Evolutionary conservation across 2,329 filamentous ascomycete genomes (phyloP).

Genomic region (Clonostachys solani): DNA sequence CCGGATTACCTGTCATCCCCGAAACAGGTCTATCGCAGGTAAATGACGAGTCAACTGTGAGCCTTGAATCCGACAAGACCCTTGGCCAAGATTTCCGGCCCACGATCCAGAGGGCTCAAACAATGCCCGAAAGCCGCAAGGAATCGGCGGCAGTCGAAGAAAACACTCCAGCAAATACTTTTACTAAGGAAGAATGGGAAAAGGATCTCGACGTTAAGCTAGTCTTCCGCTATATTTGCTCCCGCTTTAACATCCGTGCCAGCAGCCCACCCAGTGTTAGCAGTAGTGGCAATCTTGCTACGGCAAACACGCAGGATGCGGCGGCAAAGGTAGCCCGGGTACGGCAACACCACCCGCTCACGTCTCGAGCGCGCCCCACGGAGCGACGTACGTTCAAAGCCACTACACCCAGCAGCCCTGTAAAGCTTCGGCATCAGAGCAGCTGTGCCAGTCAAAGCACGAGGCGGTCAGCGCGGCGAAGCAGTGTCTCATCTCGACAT

Average conservation of each 20-base stretch:
- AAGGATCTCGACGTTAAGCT: constrained; percentile 85
- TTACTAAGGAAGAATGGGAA: constrained; percentile 85
- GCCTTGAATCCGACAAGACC: constrained; percentile 6
- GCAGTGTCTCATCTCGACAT: constrained; percentile 70
- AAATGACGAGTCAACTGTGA: too few relatives aligned
- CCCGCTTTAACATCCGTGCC: constrained; percentile 59
- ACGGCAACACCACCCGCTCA: constrained; percentile 82
- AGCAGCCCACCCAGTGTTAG: constrained; percentile 34
- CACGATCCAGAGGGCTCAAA: constrained; percentile 3
- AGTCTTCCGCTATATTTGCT: constrained; percentile 83
- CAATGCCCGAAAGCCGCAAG: constrained; percentile 15
- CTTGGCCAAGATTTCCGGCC: constrained; percentile 3
- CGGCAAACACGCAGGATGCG: constrained; percentile 55
- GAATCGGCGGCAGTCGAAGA: constrained; percentile 15
- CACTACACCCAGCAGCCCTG: constrained; percentile 42
- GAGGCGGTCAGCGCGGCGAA: constrained; percentile 63
- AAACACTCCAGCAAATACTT: constrained; percentile 22
- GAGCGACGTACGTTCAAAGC: constrained; percentile 56
- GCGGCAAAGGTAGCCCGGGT: constrained; percentile 79
- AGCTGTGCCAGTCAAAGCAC: constrained; percentile 90
- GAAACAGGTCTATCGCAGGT: constrained; percentile 26
- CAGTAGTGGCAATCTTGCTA: constrained; percentile 28
- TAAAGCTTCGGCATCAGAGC: constrained; percentile 43
- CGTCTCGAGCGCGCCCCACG: constrained; percentile 49
- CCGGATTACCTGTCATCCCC: constrained; percentile 65